Conservation (phyloP, 139 green algal species). For the Gonium pectorale region DNA sequence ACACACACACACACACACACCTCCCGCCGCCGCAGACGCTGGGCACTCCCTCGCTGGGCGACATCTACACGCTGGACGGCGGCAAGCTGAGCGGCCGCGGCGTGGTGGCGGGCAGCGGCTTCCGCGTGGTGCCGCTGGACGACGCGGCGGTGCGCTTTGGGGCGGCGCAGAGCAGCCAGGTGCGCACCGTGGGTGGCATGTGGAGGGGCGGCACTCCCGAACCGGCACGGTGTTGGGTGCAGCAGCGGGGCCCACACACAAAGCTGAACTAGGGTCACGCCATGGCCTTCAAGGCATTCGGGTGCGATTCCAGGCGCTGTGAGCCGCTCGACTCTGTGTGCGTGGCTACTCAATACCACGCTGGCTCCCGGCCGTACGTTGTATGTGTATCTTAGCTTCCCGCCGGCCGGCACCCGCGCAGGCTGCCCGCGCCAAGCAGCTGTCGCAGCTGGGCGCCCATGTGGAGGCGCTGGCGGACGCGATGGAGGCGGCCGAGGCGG, state of each 20-base stretch:
- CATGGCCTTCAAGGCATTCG: too few relatives aligned
- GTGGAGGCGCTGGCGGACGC: not conserved
- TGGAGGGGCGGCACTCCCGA: not conserved
- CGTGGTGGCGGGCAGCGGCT: slow-evolving; percentile 68
- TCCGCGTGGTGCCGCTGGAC: slow-evolving; percentile 57
- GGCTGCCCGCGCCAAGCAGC: not conserved
- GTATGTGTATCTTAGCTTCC: not conserved
- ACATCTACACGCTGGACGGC: slow-evolving; percentile 76
- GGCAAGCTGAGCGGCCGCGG: slow-evolving; percentile 66
- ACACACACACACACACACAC: too few relatives aligned
- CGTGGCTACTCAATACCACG: too few relatives aligned
- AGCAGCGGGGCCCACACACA: too few relatives aligned
- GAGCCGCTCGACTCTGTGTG: too few relatives aligned
- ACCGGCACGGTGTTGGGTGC: not conserved
- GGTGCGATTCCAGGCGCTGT: too few relatives aligned
- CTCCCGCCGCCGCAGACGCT: slow-evolving; percentile 40
- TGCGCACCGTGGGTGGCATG: not conserved
- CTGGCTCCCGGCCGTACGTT: not conserved
- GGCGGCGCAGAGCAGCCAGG: not conserved
- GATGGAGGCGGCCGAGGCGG: not conserved
- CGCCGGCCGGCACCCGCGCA: not conserved
- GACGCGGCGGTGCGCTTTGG: slow-evolving; percentile 64
- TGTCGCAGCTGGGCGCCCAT: not conserved
- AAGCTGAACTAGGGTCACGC: too few relatives aligned
- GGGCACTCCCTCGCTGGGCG: slow-evolving; percentile 26